Conservation (phyloP, 1,139 yeast species). For the Komagataea norvegica region DNA sequence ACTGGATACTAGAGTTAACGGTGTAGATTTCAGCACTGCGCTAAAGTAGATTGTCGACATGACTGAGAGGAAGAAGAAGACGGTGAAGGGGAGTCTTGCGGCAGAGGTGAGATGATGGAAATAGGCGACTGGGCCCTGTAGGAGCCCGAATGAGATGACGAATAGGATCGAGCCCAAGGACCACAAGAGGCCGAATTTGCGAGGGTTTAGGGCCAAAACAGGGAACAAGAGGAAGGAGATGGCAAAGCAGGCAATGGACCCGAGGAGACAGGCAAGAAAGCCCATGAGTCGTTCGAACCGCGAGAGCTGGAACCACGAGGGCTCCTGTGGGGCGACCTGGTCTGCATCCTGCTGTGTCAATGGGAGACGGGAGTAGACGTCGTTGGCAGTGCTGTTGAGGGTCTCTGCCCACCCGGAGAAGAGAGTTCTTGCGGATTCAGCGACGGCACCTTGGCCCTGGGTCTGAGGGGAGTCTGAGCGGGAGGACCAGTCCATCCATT, state of each 20-base stretch:
- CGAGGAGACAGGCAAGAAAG: constrained; percentile 71
- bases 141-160: constrained; percentile 81
- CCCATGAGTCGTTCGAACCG: constrained; percentile 78
- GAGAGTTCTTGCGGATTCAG: constrained; percentile 32
- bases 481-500: constrained; percentile 36
- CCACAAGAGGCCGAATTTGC: constrained; percentile 90
- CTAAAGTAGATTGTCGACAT: constrained; percentile 58
- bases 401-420: constrained; percentile 37
- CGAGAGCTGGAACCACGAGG: constrained; percentile 55
- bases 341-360: constrained; percentile 45
- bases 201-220: constrained; percentile 81
- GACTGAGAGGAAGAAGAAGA: constrained; percentile 74
- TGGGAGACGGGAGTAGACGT: constrained; percentile 49
- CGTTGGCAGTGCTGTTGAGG: constrained; percentile 38
- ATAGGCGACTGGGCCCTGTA: constrained; percentile 89
- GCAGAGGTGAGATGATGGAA: constrained; percentile 67
- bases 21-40: constrained; percentile 57
- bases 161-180: constrained; percentile 85
- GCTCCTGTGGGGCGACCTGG: constrained; percentile 44
- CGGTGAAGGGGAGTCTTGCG: constrained; percentile 73
- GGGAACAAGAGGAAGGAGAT: constrained; percentile 84
- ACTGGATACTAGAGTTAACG: constrained; percentile 73
- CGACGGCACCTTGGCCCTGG: constrained; percentile 27
- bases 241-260: constrained; percentile 74
- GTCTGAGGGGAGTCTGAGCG: too few species aligned